Evolutionary conservation across 805 yeast genomes (phyloP), one percentile per base, ranked within the genome.

Genomic region (Teunomyces aglyptinius): DNA sequence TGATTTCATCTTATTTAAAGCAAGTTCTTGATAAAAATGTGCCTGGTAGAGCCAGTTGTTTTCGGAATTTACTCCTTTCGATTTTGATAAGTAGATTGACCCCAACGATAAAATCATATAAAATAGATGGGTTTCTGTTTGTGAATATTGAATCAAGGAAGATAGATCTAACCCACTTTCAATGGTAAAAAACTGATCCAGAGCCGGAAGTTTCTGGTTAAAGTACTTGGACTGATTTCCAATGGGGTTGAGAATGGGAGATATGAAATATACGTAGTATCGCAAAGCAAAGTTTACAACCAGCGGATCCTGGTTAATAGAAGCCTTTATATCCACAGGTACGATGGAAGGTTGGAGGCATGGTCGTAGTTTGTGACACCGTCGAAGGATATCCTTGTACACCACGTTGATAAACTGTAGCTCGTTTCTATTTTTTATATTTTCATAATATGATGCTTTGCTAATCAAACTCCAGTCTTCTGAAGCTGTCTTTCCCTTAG

Each of bases 241-340:
- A 16, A 61, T 49, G n/a, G 67, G 67, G 43, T 61, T 59, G 33
- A 61, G 52, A n/a, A 61, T 60, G 1, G 67, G 67, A 2, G 63
- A 56, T 20, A 63, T 54, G 38, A 55, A 60, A 18, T 53, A 51
- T 12, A 63, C 51, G 46, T 61, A 63, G 49, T 59, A 63, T 38
- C 51, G 54, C 11, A 63, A 46, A 5, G 67, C 64, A 43, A 51
- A 56, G 41, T 51, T 52, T 32, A 60, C 43, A 20, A 52, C 45
- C 24, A 47, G 45, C 15, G 46, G 43, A 42, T 55, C 57, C 19
- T 45, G 46, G 12, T 34, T 43, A 6, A 49, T 12, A 11, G 46
- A 20, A 19, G 36, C 41, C 8, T 44, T 24, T 3, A 60, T 47
- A 39, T 61, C 67, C 5, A 40, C 46, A 1, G 67, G 66, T 3